Evolutionary conservation across 176 grass and related monocot genomes (phyloP), one percentile per base, ranked within the genome.

Genomic region (Rhynchospora tenuis): DNA sequence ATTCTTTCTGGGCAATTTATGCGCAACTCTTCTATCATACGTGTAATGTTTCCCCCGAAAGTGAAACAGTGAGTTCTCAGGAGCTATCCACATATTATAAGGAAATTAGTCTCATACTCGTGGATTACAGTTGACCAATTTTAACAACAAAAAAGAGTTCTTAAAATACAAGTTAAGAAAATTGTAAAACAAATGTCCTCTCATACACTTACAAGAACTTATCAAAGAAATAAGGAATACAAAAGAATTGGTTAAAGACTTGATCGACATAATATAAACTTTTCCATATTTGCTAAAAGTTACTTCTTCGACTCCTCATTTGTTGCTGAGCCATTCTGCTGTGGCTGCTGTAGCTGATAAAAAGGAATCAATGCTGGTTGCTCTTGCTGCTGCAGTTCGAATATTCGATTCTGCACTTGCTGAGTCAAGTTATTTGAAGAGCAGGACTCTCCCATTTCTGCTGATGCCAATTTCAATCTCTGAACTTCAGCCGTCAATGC

Each of bases 401-500:
- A 81, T 88, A 97, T 93, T 72, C 87, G 90, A 83, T 84, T 92
- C 80, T 89, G 81, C 69, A 90, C 86, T 60, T 96, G 93, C 66
- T 88, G 89, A 10, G 83, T 46, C 29, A 90, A 77, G 11, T 73
- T 89, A 79, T 81, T 89, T 31, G 85, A 82, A 45, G 88, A 88
- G 83, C 78, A 70, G 4, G 91, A 54, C 46, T 92, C 91, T 43
- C 86, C 89, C 55, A 86, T 56, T 87, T 90, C 89, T 22, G 76
- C 59, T 2, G 82, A 82, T 29, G 89, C 83, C 64, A 96, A 66
- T 64, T 96, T 99, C 85, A 99, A 88, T 55, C 93, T 91, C 77
- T 96, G 97, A 45, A 99, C 93, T 77, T 99, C 97, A 2, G 76
- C 88, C 11, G 88, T 87, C 60, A 99, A 84, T 7, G 97, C 93